A percentile compares a stretch with the other conserved stretches of the same genome.
Evolutionary conservation across 140 eudicot genomes (phyloP).

Genomic region (Stevia rebaudiana): DNA sequence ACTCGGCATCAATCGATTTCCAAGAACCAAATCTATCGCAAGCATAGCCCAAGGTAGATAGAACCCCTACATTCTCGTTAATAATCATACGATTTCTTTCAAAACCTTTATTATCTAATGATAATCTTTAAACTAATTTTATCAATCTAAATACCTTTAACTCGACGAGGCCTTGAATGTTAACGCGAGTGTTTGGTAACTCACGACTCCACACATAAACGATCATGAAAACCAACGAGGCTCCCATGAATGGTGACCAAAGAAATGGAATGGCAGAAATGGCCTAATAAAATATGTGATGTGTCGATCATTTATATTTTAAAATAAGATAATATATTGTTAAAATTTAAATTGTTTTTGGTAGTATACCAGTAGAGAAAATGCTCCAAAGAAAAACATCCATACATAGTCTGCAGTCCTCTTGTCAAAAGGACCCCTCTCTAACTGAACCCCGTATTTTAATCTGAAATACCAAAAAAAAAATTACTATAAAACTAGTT

Average conservation of each 20-base stretch:
- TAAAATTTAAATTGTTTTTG: no score
- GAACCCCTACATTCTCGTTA: conserved; percentile 47
- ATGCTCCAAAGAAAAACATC: conserved; percentile 66
- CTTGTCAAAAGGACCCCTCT: conserved; percentile 68
- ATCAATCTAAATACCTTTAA: conserved; percentile 41
- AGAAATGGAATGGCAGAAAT: conserved; percentile 45
- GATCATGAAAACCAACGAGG: conserved; percentile 58
- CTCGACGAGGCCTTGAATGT: conserved; percentile 45
- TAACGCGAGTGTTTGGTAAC: conserved; percentile 53
- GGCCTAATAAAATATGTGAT: conserved; percentile 26
- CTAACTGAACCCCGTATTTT: conserved; percentile 56
- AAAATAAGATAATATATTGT: no score
- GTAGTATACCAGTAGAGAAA: conserved; percentile 42
- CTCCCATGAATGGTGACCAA: conserved; percentile 44
- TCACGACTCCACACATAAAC: conserved; percentile 65
- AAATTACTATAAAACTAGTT: not conserved
- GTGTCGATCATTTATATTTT: not conserved
- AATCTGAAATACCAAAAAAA: conserved; percentile 32
- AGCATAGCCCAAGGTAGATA: conserved; percentile 58
- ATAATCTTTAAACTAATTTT: not conserved
- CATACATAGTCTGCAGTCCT: conserved; percentile 70
- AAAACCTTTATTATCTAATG: not conserved
- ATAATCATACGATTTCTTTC: no score
- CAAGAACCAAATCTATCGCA: conserved; percentile 45
- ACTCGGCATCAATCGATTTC: conserved; percentile 39